Percentiles rank a stretch among this genome's conserved stretches.
Conservation (phyloP, 1,139 yeast species). For the Scheffersomyces lignicola region DNA sequence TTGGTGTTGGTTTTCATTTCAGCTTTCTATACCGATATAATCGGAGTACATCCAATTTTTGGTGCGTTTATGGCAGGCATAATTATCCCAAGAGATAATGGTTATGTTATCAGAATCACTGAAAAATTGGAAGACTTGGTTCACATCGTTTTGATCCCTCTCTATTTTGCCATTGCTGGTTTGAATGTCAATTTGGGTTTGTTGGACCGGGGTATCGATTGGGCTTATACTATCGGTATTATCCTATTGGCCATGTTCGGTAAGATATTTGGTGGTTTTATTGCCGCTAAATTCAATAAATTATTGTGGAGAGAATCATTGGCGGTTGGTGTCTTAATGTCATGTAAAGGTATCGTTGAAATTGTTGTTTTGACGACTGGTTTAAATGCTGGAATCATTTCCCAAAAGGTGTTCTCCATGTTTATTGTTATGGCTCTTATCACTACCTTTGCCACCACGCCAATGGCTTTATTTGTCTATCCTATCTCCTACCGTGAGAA, state of each 20-base stretch:
- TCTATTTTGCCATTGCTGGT: conserved; percentile 79
- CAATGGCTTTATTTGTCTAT: conserved; percentile 58
- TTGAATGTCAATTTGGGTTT: conserved; percentile 65
- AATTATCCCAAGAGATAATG: conserved; percentile 75
- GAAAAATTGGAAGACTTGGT: conserved; percentile 78
- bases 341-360: conserved; percentile 85
- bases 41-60: conserved; percentile 80
- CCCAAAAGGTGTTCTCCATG: conserved; percentile 69
- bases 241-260: conserved; percentile 66
- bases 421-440: conserved; percentile 78
- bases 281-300: conserved; percentile 62
- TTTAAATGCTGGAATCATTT: conserved; percentile 64
- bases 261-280: conserved; percentile 63
- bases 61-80: conserved; percentile 81
- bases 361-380: conserved; percentile 78
- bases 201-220: conserved; percentile 61
- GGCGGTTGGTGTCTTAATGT: conserved; percentile 80
- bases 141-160: conserved; percentile 66
- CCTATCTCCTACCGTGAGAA: conserved; percentile 62
- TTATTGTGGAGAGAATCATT: conserved; percentile 70
- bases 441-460: conserved; percentile 74
- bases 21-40: conserved; percentile 75
- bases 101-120: conserved; percentile 65
- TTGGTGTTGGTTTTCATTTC: conserved; percentile 59
- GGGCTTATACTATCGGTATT: conserved; percentile 75